These are phyloP conservation scores for Nemania diffusa DNA, from an alignment of 2,329 filamentous ascomycete genomes.

Conservation along the genomic window DNA sequence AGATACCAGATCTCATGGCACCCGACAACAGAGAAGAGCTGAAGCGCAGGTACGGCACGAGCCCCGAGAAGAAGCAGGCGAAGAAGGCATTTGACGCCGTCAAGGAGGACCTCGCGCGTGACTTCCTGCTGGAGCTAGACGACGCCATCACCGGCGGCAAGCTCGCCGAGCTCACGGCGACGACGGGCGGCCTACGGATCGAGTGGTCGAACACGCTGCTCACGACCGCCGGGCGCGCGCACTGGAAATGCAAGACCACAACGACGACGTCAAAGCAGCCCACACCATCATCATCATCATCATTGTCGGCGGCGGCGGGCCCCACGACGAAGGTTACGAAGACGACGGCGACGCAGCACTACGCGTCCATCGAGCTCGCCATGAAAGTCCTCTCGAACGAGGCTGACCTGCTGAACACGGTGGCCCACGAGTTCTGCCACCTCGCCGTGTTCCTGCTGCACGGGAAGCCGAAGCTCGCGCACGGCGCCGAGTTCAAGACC, in stretches of 20 bases:
- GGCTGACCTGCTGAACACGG: slow-evolving; percentile 81
- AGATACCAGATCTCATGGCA: slow-evolving; percentile 25
- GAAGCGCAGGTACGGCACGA: slow-evolving; percentile 50
- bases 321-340: slow-evolving; percentile 26
- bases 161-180: slow-evolving; percentile 66
- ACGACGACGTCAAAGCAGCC: slow-evolving; percentile 42
- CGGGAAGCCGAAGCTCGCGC: slow-evolving; percentile 77
- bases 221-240: slow-evolving; percentile 80
- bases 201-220: slow-evolving; percentile 82
- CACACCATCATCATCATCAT: slow-evolving; percentile 37
- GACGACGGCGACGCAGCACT: slow-evolving; percentile 56
- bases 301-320: slow-evolving; percentile 38
- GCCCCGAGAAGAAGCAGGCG: slow-evolving; percentile 51
- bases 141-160: slow-evolving; percentile 67
- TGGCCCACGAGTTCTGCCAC: slow-evolving; percentile 98
- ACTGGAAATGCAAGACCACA: slow-evolving; percentile 72
- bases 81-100: slow-evolving; percentile 70
- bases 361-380: slow-evolving; percentile 86
- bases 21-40: slow-evolving; percentile 41
- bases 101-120: slow-evolving; percentile 71
- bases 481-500: slow-evolving; percentile 84
- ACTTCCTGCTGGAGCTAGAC: slow-evolving; percentile 78
- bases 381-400: slow-evolving; percentile 86
- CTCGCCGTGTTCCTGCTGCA: slow-evolving; percentile 90
- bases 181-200: slow-evolving; percentile 76